Evolutionary conservation across 345 rosid species (phyloP).

Genomic region (Luvunga scandens): DNA sequence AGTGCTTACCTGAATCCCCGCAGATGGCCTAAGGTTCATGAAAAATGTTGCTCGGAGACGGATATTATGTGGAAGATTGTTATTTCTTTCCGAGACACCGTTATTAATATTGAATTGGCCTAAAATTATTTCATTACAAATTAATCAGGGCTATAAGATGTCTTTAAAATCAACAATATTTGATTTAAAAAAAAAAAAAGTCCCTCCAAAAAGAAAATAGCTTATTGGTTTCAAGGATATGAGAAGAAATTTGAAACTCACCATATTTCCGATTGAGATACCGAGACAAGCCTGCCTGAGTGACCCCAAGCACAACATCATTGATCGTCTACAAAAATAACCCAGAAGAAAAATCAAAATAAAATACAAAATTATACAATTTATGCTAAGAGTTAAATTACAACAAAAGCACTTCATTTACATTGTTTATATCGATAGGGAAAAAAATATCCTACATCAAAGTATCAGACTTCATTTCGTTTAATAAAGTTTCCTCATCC

Average conservation of each 20-base stretch:
- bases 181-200: too few relatives aligned
- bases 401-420: too few relatives aligned
- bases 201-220: too few relatives aligned
- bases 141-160: not conserved
- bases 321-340: constrained; percentile 34
- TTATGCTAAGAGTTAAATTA: too few relatives aligned
- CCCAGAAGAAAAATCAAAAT: not conserved
- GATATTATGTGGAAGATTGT: constrained; percentile 19
- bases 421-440: too few relatives aligned
- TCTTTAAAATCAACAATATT: not conserved
- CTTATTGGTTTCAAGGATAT: too few relatives aligned
- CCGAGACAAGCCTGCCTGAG: constrained; percentile 42
- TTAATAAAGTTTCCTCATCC: too few relatives aligned
- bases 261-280: constrained; percentile 39
- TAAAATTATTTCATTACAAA: not conserved
- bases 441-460: too few relatives aligned
- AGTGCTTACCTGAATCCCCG: constrained; percentile 32
- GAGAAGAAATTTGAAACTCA: not conserved
- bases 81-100: not conserved
- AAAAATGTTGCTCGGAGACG: constrained; percentile 35
- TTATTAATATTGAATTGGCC: not conserved
- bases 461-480: too few relatives aligned
- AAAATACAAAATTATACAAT: not conserved
- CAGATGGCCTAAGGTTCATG: constrained; percentile 33
- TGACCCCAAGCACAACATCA: constrained; percentile 33